Conservation (phyloP, 768 basidiomycete species). For the Hydnomerulius pinastri region DNA sequence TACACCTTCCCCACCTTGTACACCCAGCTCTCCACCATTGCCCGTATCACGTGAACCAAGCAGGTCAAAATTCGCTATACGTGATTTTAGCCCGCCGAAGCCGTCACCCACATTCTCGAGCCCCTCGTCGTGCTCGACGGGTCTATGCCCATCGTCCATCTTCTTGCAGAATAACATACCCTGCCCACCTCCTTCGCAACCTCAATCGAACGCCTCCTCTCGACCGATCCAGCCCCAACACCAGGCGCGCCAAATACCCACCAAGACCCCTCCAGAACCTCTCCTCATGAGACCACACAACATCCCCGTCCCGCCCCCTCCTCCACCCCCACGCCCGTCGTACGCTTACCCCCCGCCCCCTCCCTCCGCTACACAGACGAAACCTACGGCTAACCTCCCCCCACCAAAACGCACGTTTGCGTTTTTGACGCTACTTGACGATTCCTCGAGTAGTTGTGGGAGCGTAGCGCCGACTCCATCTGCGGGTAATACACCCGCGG, state of each 20-base stretch:
- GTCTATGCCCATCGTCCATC: not conserved
- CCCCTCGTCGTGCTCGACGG: not conserved
- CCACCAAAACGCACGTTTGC: conserved; percentile 11
- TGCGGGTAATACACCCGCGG: not conserved
- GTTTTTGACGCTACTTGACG: conserved; percentile 10
- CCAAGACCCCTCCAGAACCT: not conserved
- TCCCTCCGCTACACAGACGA: not conserved
- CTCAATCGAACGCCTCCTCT: not conserved
- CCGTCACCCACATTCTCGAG: not conserved
- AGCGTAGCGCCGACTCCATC: not conserved
- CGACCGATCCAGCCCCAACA: not conserved
- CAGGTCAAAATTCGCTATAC: not conserved
- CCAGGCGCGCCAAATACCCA: not conserved
- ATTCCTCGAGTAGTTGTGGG: conserved; percentile 3
- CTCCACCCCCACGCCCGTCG: not conserved
- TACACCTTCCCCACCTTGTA: not conserved
- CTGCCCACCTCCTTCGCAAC: not conserved
- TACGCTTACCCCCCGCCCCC: not conserved
- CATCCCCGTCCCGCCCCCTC: conserved; percentile 13
- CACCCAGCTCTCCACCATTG: not conserved
- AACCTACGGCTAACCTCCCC: conserved; percentile 6
- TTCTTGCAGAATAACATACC: not conserved
- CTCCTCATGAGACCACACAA: conserved; percentile 8
- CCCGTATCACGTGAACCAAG: not conserved
- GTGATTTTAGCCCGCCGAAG: not conserved